Percentiles rank a stretch among this genome's conserved stretches.
Evolutionary conservation across 1,139 yeast species (phyloP).

Genomic region (Debaryomyces psychrophilus): DNA sequence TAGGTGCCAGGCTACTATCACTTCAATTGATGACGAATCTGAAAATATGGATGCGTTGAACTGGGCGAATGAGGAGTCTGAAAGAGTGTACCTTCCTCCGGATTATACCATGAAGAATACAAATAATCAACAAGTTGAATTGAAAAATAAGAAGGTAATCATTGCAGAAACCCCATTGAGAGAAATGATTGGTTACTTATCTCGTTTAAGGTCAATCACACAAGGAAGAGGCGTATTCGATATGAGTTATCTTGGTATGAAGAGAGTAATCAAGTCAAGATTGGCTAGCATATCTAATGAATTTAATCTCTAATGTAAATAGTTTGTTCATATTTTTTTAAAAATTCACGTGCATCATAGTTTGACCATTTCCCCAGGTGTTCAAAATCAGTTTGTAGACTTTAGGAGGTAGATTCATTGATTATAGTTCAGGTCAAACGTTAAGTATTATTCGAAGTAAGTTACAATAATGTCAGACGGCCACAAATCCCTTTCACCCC

Average conservation of each 20-base stretch:
- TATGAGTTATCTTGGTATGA: slow-evolving; percentile 79
- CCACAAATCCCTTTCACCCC: background rate
- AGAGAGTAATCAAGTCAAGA: slow-evolving; percentile 55
- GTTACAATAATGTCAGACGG: slow-evolving; percentile 1
- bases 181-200: slow-evolving; percentile 89
- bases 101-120: slow-evolving; percentile 47
- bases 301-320: slow-evolving; percentile 15
- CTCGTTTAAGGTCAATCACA: slow-evolving; percentile 76
- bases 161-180: slow-evolving; percentile 81
- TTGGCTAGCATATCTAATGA: slow-evolving; percentile 31
- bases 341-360: slow-evolving; percentile 6
- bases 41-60: slow-evolving; percentile 40
- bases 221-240: slow-evolving; percentile 87
- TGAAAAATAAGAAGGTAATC: slow-evolving; percentile 55
- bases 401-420: background rate
- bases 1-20: slow-evolving; percentile 72
- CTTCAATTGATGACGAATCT: slow-evolving; percentile 62
- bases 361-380: slow-evolving; percentile 6
- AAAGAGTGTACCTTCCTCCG: slow-evolving; percentile 57
- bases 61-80: slow-evolving; percentile 57
- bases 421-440: background rate
- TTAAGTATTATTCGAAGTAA: background rate
- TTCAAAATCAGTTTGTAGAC: background rate
- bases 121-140: slow-evolving; percentile 19
- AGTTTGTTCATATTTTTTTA: background rate